A percentile compares a stretch with the other conserved stretches of the same genome.
Conservation (phyloP, 2,329 filamentous ascomycete species). For the Sarocladium brachiariae region DNA sequence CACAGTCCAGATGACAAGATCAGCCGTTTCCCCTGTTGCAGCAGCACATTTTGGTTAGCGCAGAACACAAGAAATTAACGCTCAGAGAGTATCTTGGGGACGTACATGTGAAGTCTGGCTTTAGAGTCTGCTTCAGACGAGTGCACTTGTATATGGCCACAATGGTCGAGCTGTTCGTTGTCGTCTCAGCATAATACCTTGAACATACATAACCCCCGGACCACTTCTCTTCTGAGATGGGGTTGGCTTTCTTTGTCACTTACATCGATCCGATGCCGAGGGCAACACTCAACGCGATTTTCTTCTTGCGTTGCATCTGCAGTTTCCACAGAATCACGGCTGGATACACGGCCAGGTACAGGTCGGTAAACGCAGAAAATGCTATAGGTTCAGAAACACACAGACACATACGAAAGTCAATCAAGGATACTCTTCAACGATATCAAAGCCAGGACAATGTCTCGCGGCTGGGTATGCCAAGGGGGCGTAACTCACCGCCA, state of each 20-base stretch:
- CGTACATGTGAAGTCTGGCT: not conserved
- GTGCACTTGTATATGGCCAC: conserved; percentile 29
- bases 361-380: conserved; percentile 18
- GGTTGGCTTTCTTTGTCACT: conserved; percentile 7
- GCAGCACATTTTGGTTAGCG: conserved; percentile 18
- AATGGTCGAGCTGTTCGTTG: conserved; percentile 15
- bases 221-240: not conserved
- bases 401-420: conserved; percentile 12
- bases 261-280: conserved; percentile 22
- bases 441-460: too few relatives aligned
- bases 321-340: conserved; percentile 16
- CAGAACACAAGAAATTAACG: too few relatives aligned
- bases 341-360: conserved; percentile 21
- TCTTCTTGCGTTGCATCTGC: conserved; percentile 19
- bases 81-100: too few relatives aligned
- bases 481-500: not conserved
- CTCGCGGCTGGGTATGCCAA: too few relatives aligned
- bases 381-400: conserved; percentile 11
- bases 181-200: not conserved
- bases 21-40: conserved; percentile 28
- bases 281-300: conserved; percentile 17
- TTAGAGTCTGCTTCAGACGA: conserved; percentile 14
- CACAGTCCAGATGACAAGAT: conserved; percentile 39
- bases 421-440: too few relatives aligned
- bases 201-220: not conserved